Conservation (phyloP, 108 stramenopile species). For the Conticribra guillardii region DNA sequence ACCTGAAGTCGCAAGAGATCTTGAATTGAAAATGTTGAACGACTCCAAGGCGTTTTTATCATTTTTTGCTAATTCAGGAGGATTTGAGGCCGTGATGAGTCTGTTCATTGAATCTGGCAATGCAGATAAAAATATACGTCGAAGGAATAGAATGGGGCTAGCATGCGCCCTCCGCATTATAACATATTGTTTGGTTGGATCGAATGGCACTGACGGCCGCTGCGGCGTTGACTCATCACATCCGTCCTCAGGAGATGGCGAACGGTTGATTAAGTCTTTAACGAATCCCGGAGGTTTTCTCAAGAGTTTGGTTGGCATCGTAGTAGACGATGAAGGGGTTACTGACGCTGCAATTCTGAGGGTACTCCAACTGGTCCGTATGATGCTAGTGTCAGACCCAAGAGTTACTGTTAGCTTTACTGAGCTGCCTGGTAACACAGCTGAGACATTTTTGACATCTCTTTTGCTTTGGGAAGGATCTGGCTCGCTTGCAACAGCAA, state of each 20-base stretch:
- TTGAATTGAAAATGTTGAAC: conserved; percentile 45
- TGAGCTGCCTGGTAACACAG: conserved; percentile 60
- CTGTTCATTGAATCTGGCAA: conserved; percentile 74
- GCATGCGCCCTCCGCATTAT: conserved; percentile 84
- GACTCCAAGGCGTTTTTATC: conserved; percentile 64
- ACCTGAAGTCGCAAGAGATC: conserved; percentile 18
- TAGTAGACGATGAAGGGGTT: conserved; percentile 75
- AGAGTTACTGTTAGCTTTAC: conserved; percentile 63
- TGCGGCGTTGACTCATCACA: background rate
- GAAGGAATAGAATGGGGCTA: conserved; percentile 82
- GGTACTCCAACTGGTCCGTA: conserved; percentile 68
- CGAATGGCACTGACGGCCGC: background rate
- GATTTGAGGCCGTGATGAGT: conserved; percentile 83
- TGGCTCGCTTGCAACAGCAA: conserved; percentile 35
- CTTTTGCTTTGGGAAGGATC: conserved; percentile 78
- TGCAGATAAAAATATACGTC: conserved; percentile 49
- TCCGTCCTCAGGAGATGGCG: conserved; percentile 62
- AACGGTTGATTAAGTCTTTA: conserved; percentile 58
- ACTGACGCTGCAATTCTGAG: conserved; percentile 77
- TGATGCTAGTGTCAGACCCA: conserved; percentile 65
- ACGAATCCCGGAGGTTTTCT: conserved; percentile 67
- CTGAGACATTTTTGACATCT: conserved; percentile 77
- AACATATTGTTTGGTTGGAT: conserved; percentile 78
- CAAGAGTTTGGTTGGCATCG: conserved; percentile 74
- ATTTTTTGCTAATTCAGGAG: conserved; percentile 89